phyloP scores from a whole-genome alignment of 164 flowering plant genomes.

The Stephania cephalantha region DNA sequence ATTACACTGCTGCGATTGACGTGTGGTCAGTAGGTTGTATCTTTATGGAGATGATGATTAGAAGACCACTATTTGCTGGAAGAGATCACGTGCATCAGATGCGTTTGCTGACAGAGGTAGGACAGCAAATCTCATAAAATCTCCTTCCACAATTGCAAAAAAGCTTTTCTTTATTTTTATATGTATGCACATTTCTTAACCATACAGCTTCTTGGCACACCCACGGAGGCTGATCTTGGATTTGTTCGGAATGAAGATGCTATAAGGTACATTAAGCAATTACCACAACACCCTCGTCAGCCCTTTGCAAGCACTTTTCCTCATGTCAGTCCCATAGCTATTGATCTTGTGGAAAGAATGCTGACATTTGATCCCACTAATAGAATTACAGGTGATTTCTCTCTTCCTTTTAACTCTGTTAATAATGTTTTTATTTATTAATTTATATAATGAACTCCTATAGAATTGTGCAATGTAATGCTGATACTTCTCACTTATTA shows the following conservation, averaged over 20 bases:
- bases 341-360: conserved; percentile 90
- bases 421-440: background rate
- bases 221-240: conserved; percentile 73
- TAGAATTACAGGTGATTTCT: conserved; percentile 73
- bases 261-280: conserved; percentile 63
- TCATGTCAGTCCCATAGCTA: conserved; percentile 72
- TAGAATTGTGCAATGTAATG: background rate
- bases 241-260: conserved; percentile 79
- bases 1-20: conserved; percentile 93
- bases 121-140: background rate
- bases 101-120: conserved; percentile 87
- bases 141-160: background rate
- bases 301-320: conserved; percentile 49
- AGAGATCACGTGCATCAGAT: conserved; percentile 92
- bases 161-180: background rate
- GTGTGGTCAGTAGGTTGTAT: conserved; percentile 99
- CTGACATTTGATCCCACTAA: conserved; percentile 78
- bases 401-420: background rate
- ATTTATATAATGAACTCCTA: background rate
- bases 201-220: conserved; percentile 82
- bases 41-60: conserved; percentile 87
- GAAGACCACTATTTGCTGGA: conserved; percentile 79
- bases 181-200: conserved; percentile 4
- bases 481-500: background rate
- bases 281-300: conserved; percentile 60